Conservation (phyloP, 169 alveolate species). For the Eimeria maxima region DNA sequence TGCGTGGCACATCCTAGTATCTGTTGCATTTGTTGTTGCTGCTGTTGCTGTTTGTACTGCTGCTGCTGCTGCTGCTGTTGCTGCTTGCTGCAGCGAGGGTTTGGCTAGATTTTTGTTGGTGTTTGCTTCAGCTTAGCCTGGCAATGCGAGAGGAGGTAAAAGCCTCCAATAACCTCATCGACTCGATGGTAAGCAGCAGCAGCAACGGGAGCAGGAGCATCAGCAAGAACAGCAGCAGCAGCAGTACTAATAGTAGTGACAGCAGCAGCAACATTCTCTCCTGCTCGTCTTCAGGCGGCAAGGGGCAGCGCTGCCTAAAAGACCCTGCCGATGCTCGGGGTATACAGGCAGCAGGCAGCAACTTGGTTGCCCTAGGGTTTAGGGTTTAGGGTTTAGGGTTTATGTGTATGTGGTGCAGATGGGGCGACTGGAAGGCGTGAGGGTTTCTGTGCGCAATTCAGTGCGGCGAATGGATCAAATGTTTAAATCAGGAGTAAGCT, state of each 20-base stretch:
- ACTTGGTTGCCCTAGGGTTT: slow-evolving; percentile 2
- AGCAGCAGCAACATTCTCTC: not conserved
- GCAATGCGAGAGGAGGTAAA: slow-evolving; percentile 83
- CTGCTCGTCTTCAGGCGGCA: slow-evolving; percentile 10
- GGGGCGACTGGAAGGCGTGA: slow-evolving; percentile 80
- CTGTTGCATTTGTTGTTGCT: not conserved
- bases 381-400: slow-evolving; percentile 11
- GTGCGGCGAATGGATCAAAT: slow-evolving; percentile 80
- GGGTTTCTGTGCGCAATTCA: slow-evolving; percentile 73
- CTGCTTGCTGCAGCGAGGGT: not conserved
- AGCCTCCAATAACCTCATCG: slow-evolving; percentile 77
- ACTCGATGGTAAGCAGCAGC: slow-evolving; percentile 69
- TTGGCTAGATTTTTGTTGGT: not conserved
- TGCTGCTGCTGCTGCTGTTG: not conserved
- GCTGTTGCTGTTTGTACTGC: not conserved
- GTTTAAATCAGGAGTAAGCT: slow-evolving; percentile 74
- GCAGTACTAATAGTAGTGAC: slow-evolving; percentile 6
- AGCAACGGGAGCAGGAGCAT: slow-evolving; percentile 1
- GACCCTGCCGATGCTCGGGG: not conserved
- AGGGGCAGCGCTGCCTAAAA: not conserved
- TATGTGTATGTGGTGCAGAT: slow-evolving; percentile 8
- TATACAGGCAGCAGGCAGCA: not conserved
- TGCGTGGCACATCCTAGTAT: no score
- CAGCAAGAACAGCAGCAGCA: slow-evolving; percentile 23
- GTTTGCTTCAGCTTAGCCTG: slow-evolving; percentile 76